Percentiles rank a stretch among this genome's conserved stretches.
phyloP scores from a whole-genome alignment of 768 basidiomycete species.

The Sporobolomyces phaffii region DNA sequence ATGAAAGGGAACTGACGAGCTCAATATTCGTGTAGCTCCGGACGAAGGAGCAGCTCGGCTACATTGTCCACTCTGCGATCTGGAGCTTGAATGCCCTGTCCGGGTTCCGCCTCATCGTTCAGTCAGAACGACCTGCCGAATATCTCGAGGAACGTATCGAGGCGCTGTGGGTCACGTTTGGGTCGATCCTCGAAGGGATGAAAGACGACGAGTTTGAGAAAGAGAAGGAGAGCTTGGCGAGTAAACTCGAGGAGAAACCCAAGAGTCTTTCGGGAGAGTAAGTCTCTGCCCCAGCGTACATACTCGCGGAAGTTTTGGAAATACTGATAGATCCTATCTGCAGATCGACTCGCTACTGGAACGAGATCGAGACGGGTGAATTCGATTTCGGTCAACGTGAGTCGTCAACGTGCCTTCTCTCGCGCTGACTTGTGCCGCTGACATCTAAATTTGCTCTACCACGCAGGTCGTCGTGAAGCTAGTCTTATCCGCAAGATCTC shows the following conservation, averaged over 20 bases:
- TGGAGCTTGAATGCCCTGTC: constrained; percentile 60
- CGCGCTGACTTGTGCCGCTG: too few species aligned
- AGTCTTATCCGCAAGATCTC: constrained; percentile 59
- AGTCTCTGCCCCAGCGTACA: constrained; percentile 50
- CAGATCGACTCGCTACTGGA: constrained; percentile 66
- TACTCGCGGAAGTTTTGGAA: constrained; percentile 80
- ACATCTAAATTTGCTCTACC: too few species aligned
- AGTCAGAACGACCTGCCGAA: constrained; percentile 72
- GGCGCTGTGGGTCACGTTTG: constrained; percentile 70
- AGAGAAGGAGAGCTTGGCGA: constrained; percentile 76
- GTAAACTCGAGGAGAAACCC: constrained; percentile 71
- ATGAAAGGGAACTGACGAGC: too few species aligned
- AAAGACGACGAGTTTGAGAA: constrained; percentile 64
- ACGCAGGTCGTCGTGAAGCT: constrained; percentile 79
- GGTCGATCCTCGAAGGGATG: constrained; percentile 63
- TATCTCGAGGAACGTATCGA: constrained; percentile 89
- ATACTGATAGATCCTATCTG: constrained; percentile 63
- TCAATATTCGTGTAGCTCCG: constrained; percentile 59
- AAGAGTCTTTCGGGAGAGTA: constrained; percentile 82
- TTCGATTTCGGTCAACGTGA: constrained; percentile 79
- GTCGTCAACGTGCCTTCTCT: constrained; percentile 50
- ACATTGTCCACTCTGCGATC: constrained; percentile 58
- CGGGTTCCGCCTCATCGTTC: constrained; percentile 76
- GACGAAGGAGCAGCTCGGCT: constrained; percentile 92
- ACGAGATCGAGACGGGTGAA: constrained; percentile 68